Evolutionary conservation across 2,329 filamentous ascomycete species (phyloP).

Genomic region (Exophiala dermatitidis): DNA sequence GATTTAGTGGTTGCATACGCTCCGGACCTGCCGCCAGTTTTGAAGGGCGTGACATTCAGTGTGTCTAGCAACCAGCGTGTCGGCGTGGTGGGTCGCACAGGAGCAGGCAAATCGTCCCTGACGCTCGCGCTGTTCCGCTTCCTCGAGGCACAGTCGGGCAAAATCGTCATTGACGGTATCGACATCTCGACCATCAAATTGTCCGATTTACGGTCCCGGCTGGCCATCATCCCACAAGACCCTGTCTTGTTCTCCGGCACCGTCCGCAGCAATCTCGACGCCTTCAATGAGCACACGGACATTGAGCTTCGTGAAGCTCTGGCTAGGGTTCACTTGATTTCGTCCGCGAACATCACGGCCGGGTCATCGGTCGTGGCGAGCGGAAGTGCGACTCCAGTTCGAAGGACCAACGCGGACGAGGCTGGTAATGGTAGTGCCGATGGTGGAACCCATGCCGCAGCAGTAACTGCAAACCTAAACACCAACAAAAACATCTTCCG

Average conservation of each 20-base stretch:
- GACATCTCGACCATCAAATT: slow-evolving; percentile 67
- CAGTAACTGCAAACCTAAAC: slow-evolving; percentile 31
- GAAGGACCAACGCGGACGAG: slow-evolving; percentile 18
- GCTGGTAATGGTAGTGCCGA: slow-evolving; percentile 29
- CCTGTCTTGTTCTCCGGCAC: slow-evolving; percentile 77
- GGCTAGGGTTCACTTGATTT: slow-evolving; percentile 60
- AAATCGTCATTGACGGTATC: slow-evolving; percentile 62
- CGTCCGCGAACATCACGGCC: slow-evolving; percentile 33
- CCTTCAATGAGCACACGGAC: slow-evolving; percentile 64
- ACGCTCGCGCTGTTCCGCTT: slow-evolving; percentile 73
- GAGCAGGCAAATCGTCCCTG: slow-evolving; percentile 69
- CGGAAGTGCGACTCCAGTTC: slow-evolving; percentile 21
- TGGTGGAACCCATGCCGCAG: slow-evolving; percentile 41
- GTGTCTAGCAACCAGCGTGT: slow-evolving; percentile 62
- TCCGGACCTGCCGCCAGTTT: slow-evolving; percentile 60
- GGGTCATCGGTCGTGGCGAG: slow-evolving; percentile 18
- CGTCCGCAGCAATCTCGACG: slow-evolving; percentile 67
- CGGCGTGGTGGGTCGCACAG: slow-evolving; percentile 71
- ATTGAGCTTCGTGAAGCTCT: slow-evolving; percentile 62
- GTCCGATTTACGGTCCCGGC: slow-evolving; percentile 61
- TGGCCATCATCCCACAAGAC: slow-evolving; percentile 78
- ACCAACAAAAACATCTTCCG: slow-evolving; percentile 61
- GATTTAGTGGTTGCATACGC: slow-evolving; percentile 68
- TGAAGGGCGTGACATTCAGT: slow-evolving; percentile 61
- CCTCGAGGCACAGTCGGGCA: slow-evolving; percentile 60